phyloP scores from a whole-genome alignment of 2,329 filamentous ascomycete genomes.

The Neopestalotiopsis rosae region DNA sequence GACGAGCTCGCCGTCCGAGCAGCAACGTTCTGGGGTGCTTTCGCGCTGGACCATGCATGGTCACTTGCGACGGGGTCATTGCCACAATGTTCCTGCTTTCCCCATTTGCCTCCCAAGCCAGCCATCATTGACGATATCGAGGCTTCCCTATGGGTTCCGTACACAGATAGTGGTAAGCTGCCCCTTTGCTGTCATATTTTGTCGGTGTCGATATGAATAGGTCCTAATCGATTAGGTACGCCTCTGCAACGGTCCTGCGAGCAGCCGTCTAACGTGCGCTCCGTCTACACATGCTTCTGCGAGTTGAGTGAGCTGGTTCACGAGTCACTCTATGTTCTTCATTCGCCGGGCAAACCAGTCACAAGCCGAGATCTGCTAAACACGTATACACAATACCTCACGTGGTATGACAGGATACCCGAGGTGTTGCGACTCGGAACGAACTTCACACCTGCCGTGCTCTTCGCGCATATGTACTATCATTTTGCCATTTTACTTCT shows the following conservation, averaged over 20 bases:
- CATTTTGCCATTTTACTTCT: slow-evolving; percentile 74
- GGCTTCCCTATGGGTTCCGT: slow-evolving; percentile 64
- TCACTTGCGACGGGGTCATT: slow-evolving; percentile 67
- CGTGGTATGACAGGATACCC: slow-evolving; percentile 74
- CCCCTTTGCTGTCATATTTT: slow-evolving; percentile 2
- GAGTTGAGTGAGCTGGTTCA: slow-evolving; percentile 77
- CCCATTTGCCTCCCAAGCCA: no score
- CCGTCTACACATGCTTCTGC: slow-evolving; percentile 72
- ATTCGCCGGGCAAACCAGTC: slow-evolving; percentile 70
- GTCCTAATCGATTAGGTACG: slow-evolving; percentile 43
- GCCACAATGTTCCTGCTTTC: slow-evolving; percentile 64
- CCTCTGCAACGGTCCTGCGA: slow-evolving; percentile 60
- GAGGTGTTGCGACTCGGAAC: slow-evolving; percentile 67
- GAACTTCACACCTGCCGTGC: slow-evolving; percentile 74
- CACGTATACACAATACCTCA: slow-evolving; percentile 71
- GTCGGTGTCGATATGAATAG: slow-evolving; percentile 19
- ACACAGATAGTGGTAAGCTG: slow-evolving; percentile 60
- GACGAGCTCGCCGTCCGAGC: slow-evolving; percentile 63
- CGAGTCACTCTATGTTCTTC: slow-evolving; percentile 73
- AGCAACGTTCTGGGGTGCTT: slow-evolving; percentile 67
- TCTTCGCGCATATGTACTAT: slow-evolving; percentile 78
- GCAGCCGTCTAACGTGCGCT: slow-evolving; percentile 71
- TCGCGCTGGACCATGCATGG: slow-evolving; percentile 69
- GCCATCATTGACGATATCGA: slow-evolving; percentile 67
- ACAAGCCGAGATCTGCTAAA: slow-evolving; percentile 67